phyloP scores from a whole-genome alignment of 2,329 filamentous ascomycete genomes.

The Byssothecium circinans region DNA sequence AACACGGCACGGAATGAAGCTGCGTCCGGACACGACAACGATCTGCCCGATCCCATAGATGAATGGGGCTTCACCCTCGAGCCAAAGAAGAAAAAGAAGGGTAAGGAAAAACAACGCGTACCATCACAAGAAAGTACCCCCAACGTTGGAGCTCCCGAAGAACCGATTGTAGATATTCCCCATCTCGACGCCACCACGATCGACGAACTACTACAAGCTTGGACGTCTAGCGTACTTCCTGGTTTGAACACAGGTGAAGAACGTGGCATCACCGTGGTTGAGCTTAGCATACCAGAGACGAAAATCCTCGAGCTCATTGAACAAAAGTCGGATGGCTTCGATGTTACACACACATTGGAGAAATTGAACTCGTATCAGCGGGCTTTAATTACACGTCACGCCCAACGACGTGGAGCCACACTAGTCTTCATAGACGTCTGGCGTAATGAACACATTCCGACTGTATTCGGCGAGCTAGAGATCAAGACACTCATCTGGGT shows the following conservation, averaged over 20 bases:
- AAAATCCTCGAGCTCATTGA: neutral
- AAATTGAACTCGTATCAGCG: conserved; percentile 2
- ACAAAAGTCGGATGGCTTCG: neutral
- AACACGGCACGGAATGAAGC: no score
- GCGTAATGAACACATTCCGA: neutral
- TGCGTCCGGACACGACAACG: no score
- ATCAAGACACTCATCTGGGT: neutral
- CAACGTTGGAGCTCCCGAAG: no score
- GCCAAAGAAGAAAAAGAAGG: no score
- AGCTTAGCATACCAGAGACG: neutral
- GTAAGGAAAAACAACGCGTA: no score
- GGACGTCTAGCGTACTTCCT: neutral
- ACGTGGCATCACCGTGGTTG: neutral
- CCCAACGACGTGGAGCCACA: neutral
- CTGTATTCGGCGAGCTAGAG: neutral
- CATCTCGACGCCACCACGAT: neutral
- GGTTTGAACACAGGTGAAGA: neutral
- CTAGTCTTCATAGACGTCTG: neutral
- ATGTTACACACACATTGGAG: neutral
- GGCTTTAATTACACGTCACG: neutral
- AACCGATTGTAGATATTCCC: no score
- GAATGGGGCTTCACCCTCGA: no score
- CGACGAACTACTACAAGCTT: neutral
- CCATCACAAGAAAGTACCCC: no score
- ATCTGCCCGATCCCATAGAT: no score